Conservation (phyloP, 192 early-diverging fungal genomes). For the Kickxella alabastrina region DNA sequence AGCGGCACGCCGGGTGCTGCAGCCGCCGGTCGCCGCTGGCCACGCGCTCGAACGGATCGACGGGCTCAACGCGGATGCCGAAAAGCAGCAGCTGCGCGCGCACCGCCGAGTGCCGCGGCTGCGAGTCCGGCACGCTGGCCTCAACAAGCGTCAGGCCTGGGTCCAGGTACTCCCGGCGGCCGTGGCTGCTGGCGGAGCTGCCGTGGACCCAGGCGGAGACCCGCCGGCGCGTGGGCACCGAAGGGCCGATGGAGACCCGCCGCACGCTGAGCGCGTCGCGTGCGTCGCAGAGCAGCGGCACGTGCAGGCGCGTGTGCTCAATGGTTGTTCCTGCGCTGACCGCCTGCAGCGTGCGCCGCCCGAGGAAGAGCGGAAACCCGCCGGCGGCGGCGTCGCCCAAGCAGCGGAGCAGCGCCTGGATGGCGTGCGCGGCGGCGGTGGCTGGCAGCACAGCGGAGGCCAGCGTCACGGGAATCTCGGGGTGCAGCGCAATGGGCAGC, state of each 20-base stretch:
- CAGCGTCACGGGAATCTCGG: slow-evolving; percentile 31
- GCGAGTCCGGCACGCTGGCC: slow-evolving; percentile 47
- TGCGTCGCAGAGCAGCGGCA: slow-evolving; percentile 24
- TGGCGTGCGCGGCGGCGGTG: slow-evolving; percentile 1
- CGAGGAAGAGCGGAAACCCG: slow-evolving; percentile 29
- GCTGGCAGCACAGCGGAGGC: slow-evolving; percentile 25
- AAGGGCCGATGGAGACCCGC: slow-evolving; percentile 10
- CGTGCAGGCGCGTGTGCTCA: slow-evolving; percentile 14
- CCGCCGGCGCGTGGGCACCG: slow-evolving; percentile 27
- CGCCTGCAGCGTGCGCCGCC: slow-evolving; percentile 22
- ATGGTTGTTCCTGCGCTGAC: slow-evolving; percentile 14
- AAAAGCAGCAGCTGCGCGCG: slow-evolving; percentile 28
- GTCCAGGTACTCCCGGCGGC: slow-evolving; percentile 32
- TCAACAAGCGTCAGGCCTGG: slow-evolving; percentile 34
- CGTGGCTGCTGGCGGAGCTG: slow-evolving; percentile 1
- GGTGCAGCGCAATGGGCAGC: slow-evolving; percentile 10
- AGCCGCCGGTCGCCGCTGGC: slow-evolving; percentile 4
- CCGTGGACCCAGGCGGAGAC: slow-evolving; percentile 28
- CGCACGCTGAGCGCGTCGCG: slow-evolving; percentile 41
- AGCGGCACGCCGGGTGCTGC: slow-evolving; percentile 27
- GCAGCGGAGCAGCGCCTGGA: slow-evolving; percentile 14
- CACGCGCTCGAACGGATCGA: slow-evolving; percentile 45
- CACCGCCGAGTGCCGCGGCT: slow-evolving; percentile 26
- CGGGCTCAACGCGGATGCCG: slow-evolving; percentile 36
- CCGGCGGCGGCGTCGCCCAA: too few species aligned